phyloP scores from a whole-genome alignment of 495 filamentous ascomycete species.

The Neurospora pannonica region DNA sequence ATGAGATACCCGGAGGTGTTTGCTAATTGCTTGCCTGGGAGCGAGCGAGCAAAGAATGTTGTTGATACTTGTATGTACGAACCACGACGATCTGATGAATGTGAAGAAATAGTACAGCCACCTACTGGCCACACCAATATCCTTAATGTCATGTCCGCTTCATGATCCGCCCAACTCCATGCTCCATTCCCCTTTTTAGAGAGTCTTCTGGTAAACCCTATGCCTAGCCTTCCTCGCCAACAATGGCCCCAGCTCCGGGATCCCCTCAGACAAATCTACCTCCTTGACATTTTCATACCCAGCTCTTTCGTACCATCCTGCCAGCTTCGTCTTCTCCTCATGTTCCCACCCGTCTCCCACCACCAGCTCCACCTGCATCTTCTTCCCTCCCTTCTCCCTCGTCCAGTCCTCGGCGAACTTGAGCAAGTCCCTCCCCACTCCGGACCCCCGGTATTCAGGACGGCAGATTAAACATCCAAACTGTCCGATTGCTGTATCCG shows the following conservation, averaged over 20 bases:
- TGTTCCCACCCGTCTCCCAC: background rate
- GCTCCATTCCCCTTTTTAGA: background rate
- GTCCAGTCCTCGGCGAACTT: background rate
- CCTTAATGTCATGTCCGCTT: background rate
- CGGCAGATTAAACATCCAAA: background rate
- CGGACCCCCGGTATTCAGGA: background rate
- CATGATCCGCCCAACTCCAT: background rate
- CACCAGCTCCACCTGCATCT: conserved; percentile 5
- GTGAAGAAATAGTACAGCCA: too few species aligned
- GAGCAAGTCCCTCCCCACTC: background rate
- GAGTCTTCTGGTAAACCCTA: conserved; percentile 3
- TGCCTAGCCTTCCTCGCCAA: background rate
- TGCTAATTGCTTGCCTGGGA: background rate
- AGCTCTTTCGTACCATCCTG: conserved; percentile 1
- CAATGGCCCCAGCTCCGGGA: background rate
- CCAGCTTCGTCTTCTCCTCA: background rate
- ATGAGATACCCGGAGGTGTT: background rate
- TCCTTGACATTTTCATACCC: background rate
- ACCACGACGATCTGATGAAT: background rate
- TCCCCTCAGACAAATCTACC: background rate
- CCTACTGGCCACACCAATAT: background rate
- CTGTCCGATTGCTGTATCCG: background rate
- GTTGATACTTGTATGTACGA: background rate
- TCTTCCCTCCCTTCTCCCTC: background rate
- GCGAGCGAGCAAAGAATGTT: background rate